Conservation (phyloP, 2,329 filamentous ascomycete species). For the Stagonosporopsis vannaccii region DNA sequence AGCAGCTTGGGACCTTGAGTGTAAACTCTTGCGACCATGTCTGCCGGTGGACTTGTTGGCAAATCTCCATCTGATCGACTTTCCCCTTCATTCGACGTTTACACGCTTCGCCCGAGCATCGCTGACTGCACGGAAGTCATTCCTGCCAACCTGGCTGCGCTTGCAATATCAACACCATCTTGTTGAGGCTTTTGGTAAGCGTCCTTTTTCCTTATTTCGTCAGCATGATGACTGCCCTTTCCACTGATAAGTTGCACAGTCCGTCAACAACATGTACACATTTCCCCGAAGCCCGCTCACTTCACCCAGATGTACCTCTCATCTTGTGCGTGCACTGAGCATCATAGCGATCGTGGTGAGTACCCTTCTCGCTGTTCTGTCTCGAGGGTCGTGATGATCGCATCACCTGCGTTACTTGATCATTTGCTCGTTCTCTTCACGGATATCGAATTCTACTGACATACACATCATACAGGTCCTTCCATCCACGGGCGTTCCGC, state of each 20-base stretch:
- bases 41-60: neutral
- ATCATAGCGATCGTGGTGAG: neutral
- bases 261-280: neutral
- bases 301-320: neutral
- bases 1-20: neutral
- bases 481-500: neutral
- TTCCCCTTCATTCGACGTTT: neutral
- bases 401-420: no score
- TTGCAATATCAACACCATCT: neutral
- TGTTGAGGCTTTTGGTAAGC: neutral
- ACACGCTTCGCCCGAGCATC: neutral
- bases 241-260: neutral
- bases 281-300: neutral
- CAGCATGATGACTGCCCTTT: neutral
- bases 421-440: neutral
- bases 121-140: neutral
- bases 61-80: neutral
- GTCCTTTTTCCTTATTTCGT: neutral
- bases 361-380: neutral
- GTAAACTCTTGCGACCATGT: neutral
- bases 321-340: neutral
- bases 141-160: no score
- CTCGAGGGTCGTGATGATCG: neutral
- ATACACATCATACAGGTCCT: neutral
- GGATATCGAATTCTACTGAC: neutral